phyloP scores from a whole-genome alignment of 345 rosid species.

The Brassica juncea region DNA sequence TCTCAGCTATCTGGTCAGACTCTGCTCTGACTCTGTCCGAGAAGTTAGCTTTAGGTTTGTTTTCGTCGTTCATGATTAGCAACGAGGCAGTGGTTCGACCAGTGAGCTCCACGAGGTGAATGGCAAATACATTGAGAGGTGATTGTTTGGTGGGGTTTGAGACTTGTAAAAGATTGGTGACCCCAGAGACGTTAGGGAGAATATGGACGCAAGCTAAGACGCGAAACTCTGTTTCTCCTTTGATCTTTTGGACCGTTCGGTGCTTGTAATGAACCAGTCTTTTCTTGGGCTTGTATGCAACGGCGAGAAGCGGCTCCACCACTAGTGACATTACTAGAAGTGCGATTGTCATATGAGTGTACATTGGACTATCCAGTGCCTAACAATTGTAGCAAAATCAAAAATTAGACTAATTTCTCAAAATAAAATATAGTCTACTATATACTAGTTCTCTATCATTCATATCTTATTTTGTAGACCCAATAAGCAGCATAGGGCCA shows the following conservation, averaged over 20 bases:
- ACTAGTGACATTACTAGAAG: slow-evolving; percentile 48
- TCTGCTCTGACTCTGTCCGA: slow-evolving; percentile 37
- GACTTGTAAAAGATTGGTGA: slow-evolving; percentile 52
- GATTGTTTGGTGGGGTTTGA: slow-evolving; percentile 58
- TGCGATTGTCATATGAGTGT: slow-evolving; percentile 44
- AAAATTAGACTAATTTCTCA: neutral
- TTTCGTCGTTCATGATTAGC: slow-evolving; percentile 57
- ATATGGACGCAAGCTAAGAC: slow-evolving; percentile 59
- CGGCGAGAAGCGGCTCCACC: slow-evolving; percentile 41
- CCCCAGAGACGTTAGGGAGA: slow-evolving; percentile 43
- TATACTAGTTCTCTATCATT: neutral
- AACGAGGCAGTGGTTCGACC: slow-evolving; percentile 63
- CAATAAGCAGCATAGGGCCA: neutral
- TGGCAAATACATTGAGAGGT: slow-evolving; percentile 53
- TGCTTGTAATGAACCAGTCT: slow-evolving; percentile 29
- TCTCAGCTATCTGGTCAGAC: slow-evolving; percentile 49
- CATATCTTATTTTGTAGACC: neutral
- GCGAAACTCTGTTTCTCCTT: slow-evolving; percentile 48
- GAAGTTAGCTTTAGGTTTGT: slow-evolving; percentile 34
- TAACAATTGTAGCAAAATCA: slow-evolving; percentile 15
- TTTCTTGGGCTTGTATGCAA: slow-evolving; percentile 44
- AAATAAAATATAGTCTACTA: neutral
- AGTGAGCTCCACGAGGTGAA: slow-evolving; percentile 61
- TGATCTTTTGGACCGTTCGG: slow-evolving; percentile 49
- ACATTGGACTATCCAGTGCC: slow-evolving; percentile 47